These are phyloP conservation scores for Litchi chinensis DNA, from an alignment of 345 rosid species.

Conservation along the genomic window DNA sequence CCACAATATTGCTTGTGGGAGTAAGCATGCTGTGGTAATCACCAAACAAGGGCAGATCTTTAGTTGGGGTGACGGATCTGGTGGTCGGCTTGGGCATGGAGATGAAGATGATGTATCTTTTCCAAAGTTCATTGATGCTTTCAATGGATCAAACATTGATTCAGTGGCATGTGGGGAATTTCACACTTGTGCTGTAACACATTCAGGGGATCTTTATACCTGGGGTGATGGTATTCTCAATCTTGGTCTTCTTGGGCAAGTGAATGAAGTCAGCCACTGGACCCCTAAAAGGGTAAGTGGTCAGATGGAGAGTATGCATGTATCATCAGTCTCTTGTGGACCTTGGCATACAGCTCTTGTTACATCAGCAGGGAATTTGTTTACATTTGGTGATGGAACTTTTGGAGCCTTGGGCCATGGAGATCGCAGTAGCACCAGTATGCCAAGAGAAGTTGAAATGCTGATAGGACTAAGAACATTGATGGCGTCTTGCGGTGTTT, in stretches of 20 bases:
- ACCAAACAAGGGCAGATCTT: conserved; percentile 53
- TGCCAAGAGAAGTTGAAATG: conserved; percentile 70
- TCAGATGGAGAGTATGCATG: conserved; percentile 59
- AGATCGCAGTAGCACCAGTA: conserved; percentile 46
- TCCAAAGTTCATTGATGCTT: conserved; percentile 60
- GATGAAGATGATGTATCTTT: conserved; percentile 54
- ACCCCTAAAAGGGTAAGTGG: conserved; percentile 56
- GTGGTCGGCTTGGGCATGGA: conserved; percentile 71
- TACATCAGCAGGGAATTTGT: conserved; percentile 66
- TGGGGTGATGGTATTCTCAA: conserved; percentile 70
- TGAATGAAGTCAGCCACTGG: conserved; percentile 61
- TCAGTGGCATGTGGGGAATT: conserved; percentile 73
- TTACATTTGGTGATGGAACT: conserved; percentile 84
- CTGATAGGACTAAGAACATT: conserved; percentile 61
- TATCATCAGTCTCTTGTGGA: conserved; percentile 70
- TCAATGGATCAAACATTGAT: conserved; percentile 48
- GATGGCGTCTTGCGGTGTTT: conserved; percentile 69
- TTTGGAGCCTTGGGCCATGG: conserved; percentile 84
- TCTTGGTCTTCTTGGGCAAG: conserved; percentile 63
- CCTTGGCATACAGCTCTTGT: conserved; percentile 77
- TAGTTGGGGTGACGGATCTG: conserved; percentile 59
- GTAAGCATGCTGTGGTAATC: conserved; percentile 45
- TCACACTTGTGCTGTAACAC: conserved; percentile 71
- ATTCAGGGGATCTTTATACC: conserved; percentile 62
- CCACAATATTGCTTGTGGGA: conserved; percentile 47